Evolutionary conservation across 2,329 filamentous ascomycete genomes (phyloP).

Genomic region (Cytospora piceae): DNA sequence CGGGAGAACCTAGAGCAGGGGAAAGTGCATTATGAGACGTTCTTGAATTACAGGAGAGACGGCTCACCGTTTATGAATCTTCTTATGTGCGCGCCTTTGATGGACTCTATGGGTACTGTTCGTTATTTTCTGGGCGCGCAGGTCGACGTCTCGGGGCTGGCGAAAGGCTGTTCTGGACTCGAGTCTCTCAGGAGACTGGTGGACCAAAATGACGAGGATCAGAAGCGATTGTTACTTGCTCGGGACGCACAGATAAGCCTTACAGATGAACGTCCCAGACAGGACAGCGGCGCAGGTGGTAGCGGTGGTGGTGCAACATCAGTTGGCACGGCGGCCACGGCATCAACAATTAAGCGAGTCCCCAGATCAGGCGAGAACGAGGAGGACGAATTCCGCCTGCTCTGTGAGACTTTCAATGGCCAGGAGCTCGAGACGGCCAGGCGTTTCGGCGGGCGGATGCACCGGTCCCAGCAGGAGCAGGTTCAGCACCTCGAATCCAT

Average conservation of each 20-base stretch:
- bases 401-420: constrained; percentile 72
- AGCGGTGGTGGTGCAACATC: not conserved
- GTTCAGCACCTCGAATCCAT: constrained; percentile 29
- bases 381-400: constrained; percentile 63
- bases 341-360: not conserved
- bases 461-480: constrained; percentile 52
- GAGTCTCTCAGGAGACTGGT: constrained; percentile 61
- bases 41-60: constrained; percentile 78
- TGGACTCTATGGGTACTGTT: constrained; percentile 67
- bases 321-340: not conserved
- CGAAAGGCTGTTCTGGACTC: constrained; percentile 67
- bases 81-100: constrained; percentile 72
- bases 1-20: constrained; percentile 63
- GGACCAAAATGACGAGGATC: constrained; percentile 38
- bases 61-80: constrained; percentile 79
- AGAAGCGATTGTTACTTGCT: constrained; percentile 22
- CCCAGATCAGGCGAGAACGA: constrained; percentile 40
- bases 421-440: constrained; percentile 68
- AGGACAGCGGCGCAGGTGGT: not conserved
- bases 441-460: constrained; percentile 66
- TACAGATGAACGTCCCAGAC: not conserved
- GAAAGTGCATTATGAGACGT: constrained; percentile 73
- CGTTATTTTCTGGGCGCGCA: constrained; percentile 74
- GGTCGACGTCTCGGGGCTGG: constrained; percentile 70
- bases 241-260: not conserved